phyloP scores from a whole-genome alignment of 768 basidiomycete genomes.

The Lentinula sp. region DNA sequence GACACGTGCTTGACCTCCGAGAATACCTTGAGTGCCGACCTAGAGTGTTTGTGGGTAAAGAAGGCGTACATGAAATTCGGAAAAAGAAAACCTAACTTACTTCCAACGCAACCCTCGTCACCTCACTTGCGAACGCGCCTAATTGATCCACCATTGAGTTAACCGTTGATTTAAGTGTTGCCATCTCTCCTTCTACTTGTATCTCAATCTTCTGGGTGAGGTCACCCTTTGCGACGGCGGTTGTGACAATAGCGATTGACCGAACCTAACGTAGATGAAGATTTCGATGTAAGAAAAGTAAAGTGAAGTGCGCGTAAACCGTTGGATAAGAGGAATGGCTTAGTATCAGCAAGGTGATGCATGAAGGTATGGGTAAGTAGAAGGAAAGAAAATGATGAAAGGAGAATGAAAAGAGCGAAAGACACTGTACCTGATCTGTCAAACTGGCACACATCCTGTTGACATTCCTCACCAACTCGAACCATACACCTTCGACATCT shows the following conservation, averaged over 20 bases:
- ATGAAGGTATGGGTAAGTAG: neutral
- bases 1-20: conserved; percentile 88
- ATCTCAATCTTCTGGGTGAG: conserved; percentile 92
- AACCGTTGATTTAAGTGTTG: conserved; percentile 75
- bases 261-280: conserved; percentile 48
- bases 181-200: conserved; percentile 82
- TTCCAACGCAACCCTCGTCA: conserved; percentile 79
- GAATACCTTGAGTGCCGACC: conserved; percentile 81
- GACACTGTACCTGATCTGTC: conserved; percentile 44
- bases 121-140: conserved; percentile 80
- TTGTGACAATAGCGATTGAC: conserved; percentile 80
- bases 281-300: neutral
- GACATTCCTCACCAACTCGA: conserved; percentile 74
- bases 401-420: too few species aligned
- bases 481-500: conserved; percentile 91
- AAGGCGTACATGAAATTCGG: neutral
- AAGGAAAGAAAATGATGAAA: neutral
- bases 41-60: conserved; percentile 16
- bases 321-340: neutral
- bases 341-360: neutral
- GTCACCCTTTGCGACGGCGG: conserved; percentile 87
- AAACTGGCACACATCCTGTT: conserved; percentile 78
- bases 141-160: conserved; percentile 95
- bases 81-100: conserved; percentile 29
- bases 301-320: neutral